Percentiles rank a stretch among this genome's conserved stretches.
These are phyloP conservation scores for Nothophaeocryptopus gaeumannii DNA, from an alignment of 2,329 filamentous ascomycete species.

Conservation along the genomic window DNA sequence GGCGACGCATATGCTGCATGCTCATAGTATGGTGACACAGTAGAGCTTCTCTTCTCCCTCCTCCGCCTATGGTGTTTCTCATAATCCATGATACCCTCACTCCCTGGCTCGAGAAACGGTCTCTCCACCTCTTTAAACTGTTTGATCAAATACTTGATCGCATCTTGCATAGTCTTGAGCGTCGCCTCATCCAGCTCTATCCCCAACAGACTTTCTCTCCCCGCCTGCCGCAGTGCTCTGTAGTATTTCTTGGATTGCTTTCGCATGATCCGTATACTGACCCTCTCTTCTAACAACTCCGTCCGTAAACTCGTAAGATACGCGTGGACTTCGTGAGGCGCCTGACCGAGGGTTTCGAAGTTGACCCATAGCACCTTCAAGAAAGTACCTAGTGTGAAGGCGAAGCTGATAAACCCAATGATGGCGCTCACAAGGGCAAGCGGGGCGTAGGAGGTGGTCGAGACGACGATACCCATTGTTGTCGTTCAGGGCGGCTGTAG, in stretches of 20 bases:
- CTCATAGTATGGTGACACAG: constrained; percentile 25
- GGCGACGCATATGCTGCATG: constrained; percentile 31
- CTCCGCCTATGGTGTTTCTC: constrained; percentile 20
- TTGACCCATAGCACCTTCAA: constrained; percentile 43
- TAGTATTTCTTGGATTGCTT: constrained; percentile 20
- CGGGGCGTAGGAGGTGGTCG: constrained; percentile 32
- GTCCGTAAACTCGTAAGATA: constrained; percentile 42
- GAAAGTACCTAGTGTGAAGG: constrained; percentile 45
- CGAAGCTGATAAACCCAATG: constrained; percentile 44
- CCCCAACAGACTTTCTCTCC: constrained; percentile 21
- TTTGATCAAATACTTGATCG: constrained; percentile 37
- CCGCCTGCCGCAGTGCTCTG: constrained; percentile 16
- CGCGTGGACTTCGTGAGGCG: constrained; percentile 40
- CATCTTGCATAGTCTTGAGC: constrained; percentile 37
- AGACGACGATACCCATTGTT: constrained; percentile 35
- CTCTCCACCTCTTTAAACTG: constrained; percentile 39
- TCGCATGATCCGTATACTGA: constrained; percentile 33
- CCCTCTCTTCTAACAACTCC: constrained; percentile 41
- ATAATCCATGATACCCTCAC: constrained; percentile 24
- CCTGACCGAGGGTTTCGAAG: constrained; percentile 38
- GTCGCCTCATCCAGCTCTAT: constrained; percentile 36
- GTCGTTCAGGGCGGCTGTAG: no score
- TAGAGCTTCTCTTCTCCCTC: constrained; percentile 20
- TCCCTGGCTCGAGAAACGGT: constrained; percentile 36
- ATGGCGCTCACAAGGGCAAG: constrained; percentile 37